Evolutionary conservation across 78 protist species (phyloP).

Genomic region (Pigoraptor vietnamica): DNA sequence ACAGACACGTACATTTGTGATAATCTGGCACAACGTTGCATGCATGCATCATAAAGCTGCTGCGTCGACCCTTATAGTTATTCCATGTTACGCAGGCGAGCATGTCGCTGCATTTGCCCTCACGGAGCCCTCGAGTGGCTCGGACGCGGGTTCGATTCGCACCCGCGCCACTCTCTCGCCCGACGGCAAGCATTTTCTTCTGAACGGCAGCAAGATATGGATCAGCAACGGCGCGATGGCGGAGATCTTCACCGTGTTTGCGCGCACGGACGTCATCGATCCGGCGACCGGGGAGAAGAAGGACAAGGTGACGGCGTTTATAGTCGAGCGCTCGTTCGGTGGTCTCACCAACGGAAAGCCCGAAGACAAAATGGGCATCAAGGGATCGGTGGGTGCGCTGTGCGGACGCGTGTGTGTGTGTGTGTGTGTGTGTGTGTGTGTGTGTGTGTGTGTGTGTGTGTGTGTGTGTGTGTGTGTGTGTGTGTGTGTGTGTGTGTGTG

Average conservation of each 20-base stretch:
- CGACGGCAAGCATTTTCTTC: conserved; percentile 12
- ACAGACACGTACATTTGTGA: no score
- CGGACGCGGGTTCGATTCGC: conserved; percentile 7
- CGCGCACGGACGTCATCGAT: neutral
- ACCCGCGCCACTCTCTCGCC: neutral
- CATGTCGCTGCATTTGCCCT: conserved; percentile 13
- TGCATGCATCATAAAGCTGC: no score
- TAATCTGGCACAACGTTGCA: no score
- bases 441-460: neutral
- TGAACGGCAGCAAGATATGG: conserved; percentile 53
- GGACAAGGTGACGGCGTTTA: conserved; percentile 25
- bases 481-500: neutral
- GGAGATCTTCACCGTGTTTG: conserved; percentile 28
- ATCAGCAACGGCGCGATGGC: conserved; percentile 24
- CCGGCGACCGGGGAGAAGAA: neutral
- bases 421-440: neutral
- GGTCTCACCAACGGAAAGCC: conserved; percentile 14
- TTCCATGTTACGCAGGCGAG: no score
- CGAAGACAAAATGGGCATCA: conserved; percentile 22
- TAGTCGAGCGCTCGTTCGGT: conserved; percentile 16
- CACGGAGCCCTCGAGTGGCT: conserved; percentile 15
- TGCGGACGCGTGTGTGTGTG: neutral
- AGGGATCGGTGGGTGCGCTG: conserved; percentile 2
- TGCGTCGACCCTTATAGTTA: no score
- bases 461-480: neutral